phyloP scores from a whole-genome alignment of 352 stramenopile species.

The Globisporangium spinosum region DNA sequence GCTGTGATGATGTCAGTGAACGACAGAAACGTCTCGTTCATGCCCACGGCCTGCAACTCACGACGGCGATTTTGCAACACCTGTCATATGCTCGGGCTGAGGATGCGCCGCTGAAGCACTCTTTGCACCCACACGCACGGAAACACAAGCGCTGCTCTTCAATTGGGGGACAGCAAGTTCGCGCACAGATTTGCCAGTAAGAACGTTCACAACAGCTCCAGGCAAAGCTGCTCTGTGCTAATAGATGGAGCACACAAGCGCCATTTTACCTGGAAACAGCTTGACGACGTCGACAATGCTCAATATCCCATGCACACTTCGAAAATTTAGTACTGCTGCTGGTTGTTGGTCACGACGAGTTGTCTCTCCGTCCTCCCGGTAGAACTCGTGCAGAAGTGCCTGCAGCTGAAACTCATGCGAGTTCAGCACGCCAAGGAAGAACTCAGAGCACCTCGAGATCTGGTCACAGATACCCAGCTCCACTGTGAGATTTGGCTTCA shows the following conservation, averaged over 20 bases:
- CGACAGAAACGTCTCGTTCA: conserved; percentile 27
- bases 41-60: conserved; percentile 29
- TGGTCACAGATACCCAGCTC: conserved; percentile 19
- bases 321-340: conserved; percentile 17
- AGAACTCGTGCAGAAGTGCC: conserved; percentile 23
- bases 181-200: background rate
- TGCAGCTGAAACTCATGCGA: conserved; percentile 23
- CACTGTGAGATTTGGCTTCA: background rate
- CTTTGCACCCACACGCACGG: conserved; percentile 56
- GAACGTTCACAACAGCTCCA: background rate
- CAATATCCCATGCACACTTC: conserved; percentile 25
- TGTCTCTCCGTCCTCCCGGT: conserved; percentile 12
- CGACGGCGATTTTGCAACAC: conserved; percentile 31
- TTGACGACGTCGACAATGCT: conserved; percentile 34
- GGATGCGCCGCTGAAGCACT: conserved; percentile 42
- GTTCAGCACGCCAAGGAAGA: conserved; percentile 40
- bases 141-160: conserved; percentile 47
- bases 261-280: conserved; percentile 51
- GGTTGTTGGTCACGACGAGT: background rate
- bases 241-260: background rate
- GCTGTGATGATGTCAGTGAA: conserved; percentile 39
- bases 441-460: conserved; percentile 38
- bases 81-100: conserved; percentile 48
- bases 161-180: background rate
- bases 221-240: background rate